Percentiles rank a stretch among this genome's conserved stretches.
These are phyloP conservation scores for Bipolaris gigantea DNA, from an alignment of 2,329 filamentous ascomycete genomes.

Conservation along the genomic window DNA sequence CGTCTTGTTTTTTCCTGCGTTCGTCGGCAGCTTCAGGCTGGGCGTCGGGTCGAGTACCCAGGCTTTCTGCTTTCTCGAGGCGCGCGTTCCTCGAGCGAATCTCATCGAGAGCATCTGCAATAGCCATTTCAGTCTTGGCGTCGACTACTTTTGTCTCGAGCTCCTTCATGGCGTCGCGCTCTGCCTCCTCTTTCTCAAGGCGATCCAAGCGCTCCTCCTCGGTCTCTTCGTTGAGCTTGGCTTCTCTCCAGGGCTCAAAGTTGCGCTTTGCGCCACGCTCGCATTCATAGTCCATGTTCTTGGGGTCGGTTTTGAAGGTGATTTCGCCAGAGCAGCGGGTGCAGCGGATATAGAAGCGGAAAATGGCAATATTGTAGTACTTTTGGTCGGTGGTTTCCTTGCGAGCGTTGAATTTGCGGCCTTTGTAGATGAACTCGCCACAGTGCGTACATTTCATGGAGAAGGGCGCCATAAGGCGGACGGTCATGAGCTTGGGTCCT, in stretches of 20 bases:
- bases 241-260: constrained; percentile 85
- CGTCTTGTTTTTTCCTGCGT: constrained; percentile 68
- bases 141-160: constrained; percentile 92
- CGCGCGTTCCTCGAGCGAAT: constrained; percentile 89
- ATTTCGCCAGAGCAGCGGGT: constrained; percentile 85
- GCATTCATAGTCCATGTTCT: constrained; percentile 86
- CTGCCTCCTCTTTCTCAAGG: constrained; percentile 75
- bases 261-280: constrained; percentile 86
- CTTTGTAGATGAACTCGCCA: constrained; percentile 87
- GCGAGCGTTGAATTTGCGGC: constrained; percentile 90
- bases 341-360: constrained; percentile 84
- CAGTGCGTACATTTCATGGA: constrained; percentile 72
- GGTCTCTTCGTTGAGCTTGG: constrained; percentile 70
- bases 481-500: constrained; percentile 80
- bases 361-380: constrained; percentile 86
- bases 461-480: constrained; percentile 89
- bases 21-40: constrained; percentile 56
- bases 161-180: constrained; percentile 91
- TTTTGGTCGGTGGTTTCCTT: constrained; percentile 92
- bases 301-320: constrained; percentile 91
- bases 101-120: constrained; percentile 93
- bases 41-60: constrained; percentile 60
- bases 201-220: constrained; percentile 85
- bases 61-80: constrained; percentile 72
- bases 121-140: constrained; percentile 92